Evolutionary conservation across 1,139 yeast species (phyloP).

Genomic region (Arxiozyma slooffiae): DNA sequence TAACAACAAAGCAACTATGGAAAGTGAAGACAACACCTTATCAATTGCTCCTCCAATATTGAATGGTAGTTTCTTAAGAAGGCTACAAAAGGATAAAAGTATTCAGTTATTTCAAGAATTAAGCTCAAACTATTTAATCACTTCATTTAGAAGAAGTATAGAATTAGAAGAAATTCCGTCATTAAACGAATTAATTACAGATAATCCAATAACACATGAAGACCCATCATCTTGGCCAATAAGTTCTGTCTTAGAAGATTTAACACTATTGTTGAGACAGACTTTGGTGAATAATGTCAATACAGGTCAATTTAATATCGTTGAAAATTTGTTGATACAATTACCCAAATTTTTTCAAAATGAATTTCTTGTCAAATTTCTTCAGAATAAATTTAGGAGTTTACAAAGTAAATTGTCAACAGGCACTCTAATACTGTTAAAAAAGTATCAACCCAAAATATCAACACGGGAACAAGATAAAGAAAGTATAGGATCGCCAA

Average conservation of each 20-base stretch:
- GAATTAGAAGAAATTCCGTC: conserved; percentile 67
- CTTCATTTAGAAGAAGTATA: conserved; percentile 76
- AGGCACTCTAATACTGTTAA: conserved; percentile 7
- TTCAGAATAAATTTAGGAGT: conserved; percentile 22
- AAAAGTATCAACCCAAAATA: conserved; percentile 15
- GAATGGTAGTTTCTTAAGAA: conserved; percentile 53
- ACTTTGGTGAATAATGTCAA: conserved; percentile 25
- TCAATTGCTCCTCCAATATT: conserved; percentile 46
- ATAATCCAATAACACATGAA: conserved; percentile 36
- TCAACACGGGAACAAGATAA: not conserved
- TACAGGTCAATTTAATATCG: conserved; percentile 23
- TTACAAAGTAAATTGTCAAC: conserved; percentile 22
- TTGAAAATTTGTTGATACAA: conserved; percentile 22
- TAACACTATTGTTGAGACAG: conserved; percentile 56
- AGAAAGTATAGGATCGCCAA: not conserved
- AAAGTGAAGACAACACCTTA: conserved; percentile 9
- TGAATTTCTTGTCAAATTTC: conserved; percentile 25
- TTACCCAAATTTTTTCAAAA: conserved; percentile 25
- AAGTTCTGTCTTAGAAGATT: conserved; percentile 80
- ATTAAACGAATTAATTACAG: conserved; percentile 24
- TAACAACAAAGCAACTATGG: not conserved
- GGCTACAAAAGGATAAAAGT: conserved; percentile 42
- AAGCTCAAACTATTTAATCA: conserved; percentile 56
- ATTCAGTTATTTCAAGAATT: conserved; percentile 56
- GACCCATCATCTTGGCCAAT: conserved; percentile 41